Conservation (phyloP, 805 yeast species). For the Kodamaea kakaduensis region DNA sequence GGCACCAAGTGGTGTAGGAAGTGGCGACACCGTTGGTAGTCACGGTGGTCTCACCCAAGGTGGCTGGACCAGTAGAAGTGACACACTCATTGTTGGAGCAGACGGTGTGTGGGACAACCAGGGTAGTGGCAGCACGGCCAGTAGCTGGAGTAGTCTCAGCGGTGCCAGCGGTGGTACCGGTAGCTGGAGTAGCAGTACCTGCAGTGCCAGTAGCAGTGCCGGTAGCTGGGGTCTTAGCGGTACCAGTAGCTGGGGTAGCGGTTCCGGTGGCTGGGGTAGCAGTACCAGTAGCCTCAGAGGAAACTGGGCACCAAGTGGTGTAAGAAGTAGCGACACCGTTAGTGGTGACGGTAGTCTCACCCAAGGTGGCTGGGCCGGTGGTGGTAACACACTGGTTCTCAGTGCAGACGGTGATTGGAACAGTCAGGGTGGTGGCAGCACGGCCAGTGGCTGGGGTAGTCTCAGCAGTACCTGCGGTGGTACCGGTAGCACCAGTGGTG, state of each 20-base stretch:
- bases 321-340: constrained; percentile 34
- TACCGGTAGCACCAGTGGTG: constrained; percentile 12
- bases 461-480: constrained; percentile 28
- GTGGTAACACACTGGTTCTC: constrained; percentile 24
- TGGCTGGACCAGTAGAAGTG: constrained; percentile 16
- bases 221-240: constrained; percentile 13
- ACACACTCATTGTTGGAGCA: constrained; percentile 31
- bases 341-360: constrained; percentile 29
- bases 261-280: constrained; percentile 28
- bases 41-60: constrained; percentile 23
- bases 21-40: constrained; percentile 33
- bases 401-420: constrained; percentile 37
- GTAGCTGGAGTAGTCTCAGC: not conserved
- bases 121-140: constrained; percentile 17
- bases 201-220: constrained; percentile 8
- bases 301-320: constrained; percentile 38
- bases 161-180: not conserved
- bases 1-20: constrained; percentile 41
- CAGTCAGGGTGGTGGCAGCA: constrained; percentile 33
- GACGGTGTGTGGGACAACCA: constrained; percentile 37
- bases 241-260: constrained; percentile 22
- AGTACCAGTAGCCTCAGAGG: constrained; percentile 19
- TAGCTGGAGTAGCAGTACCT: constrained; percentile 18
- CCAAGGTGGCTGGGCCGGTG: constrained; percentile 15
- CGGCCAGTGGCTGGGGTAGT: constrained; percentile 33